Base-by-base conservation (phyloP, 83 land plant genomes). In the Picea abies region DNA sequence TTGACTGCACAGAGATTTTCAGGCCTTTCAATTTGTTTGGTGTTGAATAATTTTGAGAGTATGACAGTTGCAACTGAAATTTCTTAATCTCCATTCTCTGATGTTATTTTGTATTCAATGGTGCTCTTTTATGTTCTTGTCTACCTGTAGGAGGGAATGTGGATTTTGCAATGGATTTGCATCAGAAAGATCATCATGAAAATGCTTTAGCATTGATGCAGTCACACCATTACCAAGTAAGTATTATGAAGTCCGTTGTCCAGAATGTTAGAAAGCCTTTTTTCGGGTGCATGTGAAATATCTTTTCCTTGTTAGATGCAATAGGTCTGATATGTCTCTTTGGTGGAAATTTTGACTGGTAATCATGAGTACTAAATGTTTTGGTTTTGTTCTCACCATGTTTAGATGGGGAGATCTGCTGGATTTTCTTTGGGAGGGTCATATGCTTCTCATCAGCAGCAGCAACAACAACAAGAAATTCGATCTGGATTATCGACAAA, bases 361-460 rank as follows among this genome's bases (percentile, higher is more conserved):
- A 15, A 35, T 72, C 23, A 35, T 72, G 25, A 39, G 41, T 41
- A 72, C 41, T n/a, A 39, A 72, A 72, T 41, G 44, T 37, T 17
- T 4, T 2, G 8, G n/a, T 41, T 44, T 72, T 56, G 44, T 72
- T 20, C 12, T 39, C 11, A 16, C 23, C 44, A 37, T 72, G 52
- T 35, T 60, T 84, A 89, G 91, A 84, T 87, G 64, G 83, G 85
- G 0, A 87, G 91, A 70, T 84, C 89, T 76, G 79, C 76, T 25
- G 91, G 91, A 65, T 84, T 89, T 78, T 76, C 86, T 39, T 68
- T 84, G 22, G 91, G 86, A 44, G 89, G 82, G 12, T 84, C 89
- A 20, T 89, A 80, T 84, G 81, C 65, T 15, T 68, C 84, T 22
- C 82, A 85, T 52, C 84, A 84, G 4, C 89, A 87, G 79, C 87